phyloP scores from a whole-genome alignment of 1,284 basidiomycete genomes.

The Tylopilus sp. region DNA sequence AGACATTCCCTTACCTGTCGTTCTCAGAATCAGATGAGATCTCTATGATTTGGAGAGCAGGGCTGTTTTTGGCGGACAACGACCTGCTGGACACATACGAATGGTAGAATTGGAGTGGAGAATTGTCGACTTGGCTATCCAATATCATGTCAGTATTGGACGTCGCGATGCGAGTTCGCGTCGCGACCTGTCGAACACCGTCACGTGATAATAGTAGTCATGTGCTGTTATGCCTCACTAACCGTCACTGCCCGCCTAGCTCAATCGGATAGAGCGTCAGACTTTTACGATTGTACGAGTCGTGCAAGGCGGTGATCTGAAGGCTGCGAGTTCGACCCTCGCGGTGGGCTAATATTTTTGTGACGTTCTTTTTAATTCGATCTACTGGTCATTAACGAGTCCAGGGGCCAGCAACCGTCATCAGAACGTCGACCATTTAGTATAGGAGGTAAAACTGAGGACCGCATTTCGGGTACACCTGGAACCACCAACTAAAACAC shows the following conservation, averaged over 20 bases:
- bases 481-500: too few relatives aligned
- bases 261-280: constrained; percentile 87
- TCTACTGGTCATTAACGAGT: too few relatives aligned
- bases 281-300: constrained; percentile 44
- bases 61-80: background rate
- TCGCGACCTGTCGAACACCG: background rate
- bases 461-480: too few relatives aligned
- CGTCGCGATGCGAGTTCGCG: constrained; percentile 3
- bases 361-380: background rate
- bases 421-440: too few relatives aligned
- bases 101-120: background rate
- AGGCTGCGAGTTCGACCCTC: constrained; percentile 91
- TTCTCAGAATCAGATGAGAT: constrained; percentile 51
- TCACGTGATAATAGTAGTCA: constrained; percentile 12
- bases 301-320: constrained; percentile 48
- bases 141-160: constrained; percentile 7
- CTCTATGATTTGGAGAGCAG: constrained; percentile 43
- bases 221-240: accelerated
- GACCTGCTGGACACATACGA: background rate
- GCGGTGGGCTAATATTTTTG: constrained; percentile 62
- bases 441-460: too few relatives aligned
- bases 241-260: constrained; percentile 63
- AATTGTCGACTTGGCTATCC: background rate
- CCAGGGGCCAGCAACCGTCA: too few relatives aligned
- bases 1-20: constrained; percentile 24